Conservation (phyloP, 257 asterid species). For the Fraxinus anomala region DNA sequence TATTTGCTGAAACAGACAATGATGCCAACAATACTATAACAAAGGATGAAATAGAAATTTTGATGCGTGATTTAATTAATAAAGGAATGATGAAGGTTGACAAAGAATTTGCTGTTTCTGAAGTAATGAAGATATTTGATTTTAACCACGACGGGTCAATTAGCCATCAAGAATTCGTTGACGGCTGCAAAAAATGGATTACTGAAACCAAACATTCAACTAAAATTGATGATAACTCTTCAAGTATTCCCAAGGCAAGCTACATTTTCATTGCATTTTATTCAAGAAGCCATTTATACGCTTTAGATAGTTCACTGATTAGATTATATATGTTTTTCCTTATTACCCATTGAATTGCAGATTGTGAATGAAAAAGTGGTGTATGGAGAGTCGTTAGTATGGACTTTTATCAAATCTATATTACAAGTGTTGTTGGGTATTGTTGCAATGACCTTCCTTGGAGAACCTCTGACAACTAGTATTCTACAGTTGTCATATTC, state of each 20-base stretch:
- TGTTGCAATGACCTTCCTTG: not conserved
- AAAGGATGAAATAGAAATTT: constrained; percentile 34
- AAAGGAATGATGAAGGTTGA: constrained; percentile 40
- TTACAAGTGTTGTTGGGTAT: not conserved
- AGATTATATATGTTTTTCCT: not conserved
- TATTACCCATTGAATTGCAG: constrained; percentile 30
- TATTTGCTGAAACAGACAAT: constrained; percentile 43
- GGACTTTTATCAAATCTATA: not conserved
- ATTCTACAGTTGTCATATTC: constrained; percentile 10
- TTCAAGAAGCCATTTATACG: too few relatives aligned
- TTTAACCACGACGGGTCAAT: constrained; percentile 28
- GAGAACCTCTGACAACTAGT: not conserved
- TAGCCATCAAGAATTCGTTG: constrained; percentile 37
- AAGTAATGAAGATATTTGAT: constrained; percentile 41
- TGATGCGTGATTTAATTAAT: constrained; percentile 37
- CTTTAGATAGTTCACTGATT: not conserved
- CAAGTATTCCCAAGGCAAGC: constrained; percentile 40
- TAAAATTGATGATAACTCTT: constrained; percentile 21
- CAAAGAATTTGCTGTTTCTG: constrained; percentile 33
- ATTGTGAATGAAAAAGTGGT: constrained; percentile 36
- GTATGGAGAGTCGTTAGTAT: not conserved
- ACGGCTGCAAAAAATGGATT: constrained; percentile 48
- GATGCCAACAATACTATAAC: constrained; percentile 32
- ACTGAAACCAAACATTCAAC: constrained; percentile 32
- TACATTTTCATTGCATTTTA: not conserved